Conservation (phyloP, 164 flowering plant species). For the Vitis vinifera region ASM3070453v1 NC_081821.1:6417001-6417500, state of each 20-base stretch:
- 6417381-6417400: not conserved
- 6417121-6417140: constrained; percentile 96
- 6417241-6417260: not conserved
- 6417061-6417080: constrained; percentile 98
- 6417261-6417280: not conserved
- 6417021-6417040: constrained; percentile 93
- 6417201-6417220: constrained; percentile 6
- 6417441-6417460: not conserved
- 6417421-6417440: not conserved
- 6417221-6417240: not conserved
- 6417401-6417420: not conserved
- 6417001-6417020: constrained; percentile 77
- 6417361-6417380: not conserved
- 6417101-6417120: constrained; percentile 88
- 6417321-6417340: too few species aligned
- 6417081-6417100: constrained; percentile 95
- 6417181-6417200: constrained; percentile 4
- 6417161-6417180: constrained; percentile 52
- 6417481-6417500: constrained; percentile 9
- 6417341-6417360: not conserved
- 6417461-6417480: constrained; percentile 1
- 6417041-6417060: constrained; percentile 99
- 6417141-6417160: constrained; percentile 61
- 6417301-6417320: too few species aligned
- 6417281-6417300: too few species aligned